These are phyloP conservation scores for Nakataea oryzae DNA, from an alignment of 2,329 filamentous ascomycete species.

Conservation along the genomic window DNA sequence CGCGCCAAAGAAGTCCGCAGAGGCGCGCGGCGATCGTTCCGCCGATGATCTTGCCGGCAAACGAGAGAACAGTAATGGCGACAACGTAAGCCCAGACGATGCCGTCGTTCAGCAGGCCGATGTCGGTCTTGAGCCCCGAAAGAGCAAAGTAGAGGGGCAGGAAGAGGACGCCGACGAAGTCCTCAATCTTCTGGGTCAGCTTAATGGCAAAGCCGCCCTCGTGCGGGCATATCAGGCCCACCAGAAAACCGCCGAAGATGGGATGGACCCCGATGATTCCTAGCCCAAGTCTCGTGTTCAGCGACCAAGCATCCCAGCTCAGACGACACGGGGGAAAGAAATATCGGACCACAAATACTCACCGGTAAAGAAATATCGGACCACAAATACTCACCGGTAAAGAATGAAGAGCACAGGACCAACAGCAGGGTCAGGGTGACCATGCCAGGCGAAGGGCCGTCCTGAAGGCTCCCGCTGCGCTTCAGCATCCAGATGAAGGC, in stretches of 20 bases:
- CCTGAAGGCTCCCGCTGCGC: conserved; percentile 67
- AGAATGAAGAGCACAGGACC: conserved; percentile 70
- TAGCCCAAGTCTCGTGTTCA: not conserved
- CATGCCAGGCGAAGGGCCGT: conserved; percentile 78
- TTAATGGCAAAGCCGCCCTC: conserved; percentile 86
- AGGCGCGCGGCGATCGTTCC: conserved; percentile 67
- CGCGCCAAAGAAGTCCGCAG: conserved; percentile 77
- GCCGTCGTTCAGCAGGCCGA: conserved; percentile 72
- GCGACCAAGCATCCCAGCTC: not conserved
- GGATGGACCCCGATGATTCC: conserved; percentile 84
- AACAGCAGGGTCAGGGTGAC: conserved; percentile 75
- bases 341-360: not conserved
- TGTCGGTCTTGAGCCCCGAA: conserved; percentile 78
- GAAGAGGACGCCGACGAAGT: conserved; percentile 75
- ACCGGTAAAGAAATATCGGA: conserved; percentile 41
- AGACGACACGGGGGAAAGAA: not conserved
- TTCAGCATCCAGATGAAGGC: conserved; percentile 64
- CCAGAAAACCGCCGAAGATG: conserved; percentile 87
- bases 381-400: conserved; percentile 41
- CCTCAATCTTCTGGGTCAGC: conserved; percentile 87
- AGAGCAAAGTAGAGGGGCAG: conserved; percentile 88
- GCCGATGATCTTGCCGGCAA: conserved; percentile 75
- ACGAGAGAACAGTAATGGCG: conserved; percentile 71
- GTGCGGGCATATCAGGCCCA: conserved; percentile 82
- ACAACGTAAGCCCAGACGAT: conserved; percentile 86